Base-by-base conservation (phyloP, 768 basidiomycete genomes). In the Agaricus bisporus region DNA sequence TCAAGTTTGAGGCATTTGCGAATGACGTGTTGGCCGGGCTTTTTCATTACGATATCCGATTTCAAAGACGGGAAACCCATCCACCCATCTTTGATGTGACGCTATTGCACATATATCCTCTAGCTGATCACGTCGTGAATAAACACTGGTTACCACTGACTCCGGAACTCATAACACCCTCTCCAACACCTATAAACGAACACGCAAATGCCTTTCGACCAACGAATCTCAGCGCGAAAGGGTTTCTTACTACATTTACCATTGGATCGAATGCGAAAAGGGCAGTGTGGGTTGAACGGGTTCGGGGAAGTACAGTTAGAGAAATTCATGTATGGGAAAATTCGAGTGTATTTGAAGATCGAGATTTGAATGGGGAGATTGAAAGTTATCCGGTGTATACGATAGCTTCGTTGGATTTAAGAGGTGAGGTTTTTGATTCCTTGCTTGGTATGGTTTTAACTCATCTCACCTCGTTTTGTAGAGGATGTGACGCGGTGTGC, bases 251-350 rank as follows among this genome's bases (percentile, higher is more conserved):
- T 41, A 60, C 81, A 1, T 74, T 74, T 57, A 63, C 67, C 1
- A 59, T 83, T 3, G 81, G 81, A 5, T 64, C 70, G 0, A 71
- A 77, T 55, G 79, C 76, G 0, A 73, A 68, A 48, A 72, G 81
- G 2, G 81, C 78, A 4, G 65, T 81, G 4, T 84, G 82, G 81
- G 65, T 82, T 5, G 79, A 82, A 63, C 70, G 81, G 15, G 69
- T 68, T 59, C 63, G 74, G 28, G 66, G 70, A 12, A 74, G 67
- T 47, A 72, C 72, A 14, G 48, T 63, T n/a, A 61, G 78, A 32
- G 70, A 76, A 38, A 69, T 82, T 1, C 67, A 76, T 29, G 73
- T 76, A 1, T 80, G 79, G 73, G 51, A 48, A 25, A 48, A 55
- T 9, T 44, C 20, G 32, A 11, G 28, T 20, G 10, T 45, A 46